phyloP scores from a whole-genome alignment of 1,284 basidiomycete genomes.

The Boletus smithii region DNA sequence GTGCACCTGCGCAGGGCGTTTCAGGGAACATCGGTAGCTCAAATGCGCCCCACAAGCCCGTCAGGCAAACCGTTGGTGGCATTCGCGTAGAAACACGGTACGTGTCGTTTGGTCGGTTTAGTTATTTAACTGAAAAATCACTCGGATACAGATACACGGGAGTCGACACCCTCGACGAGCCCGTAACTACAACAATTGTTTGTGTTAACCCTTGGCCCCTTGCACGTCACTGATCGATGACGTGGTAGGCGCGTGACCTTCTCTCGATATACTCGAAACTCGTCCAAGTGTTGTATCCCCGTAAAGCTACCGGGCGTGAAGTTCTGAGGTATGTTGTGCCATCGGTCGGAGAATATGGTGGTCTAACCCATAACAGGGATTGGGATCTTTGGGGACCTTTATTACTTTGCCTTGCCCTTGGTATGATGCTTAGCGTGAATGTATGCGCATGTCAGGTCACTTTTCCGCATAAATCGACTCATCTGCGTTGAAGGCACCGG shows the following conservation, averaged over 20 bases:
- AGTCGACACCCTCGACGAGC: constrained; percentile 87
- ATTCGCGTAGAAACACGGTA: constrained; percentile 84
- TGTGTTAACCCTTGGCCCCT: constrained; percentile 33
- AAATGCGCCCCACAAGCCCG: constrained; percentile 37
- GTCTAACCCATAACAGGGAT: constrained; percentile 51
- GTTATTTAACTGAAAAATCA: background rate
- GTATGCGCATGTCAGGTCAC: constrained; percentile 44
- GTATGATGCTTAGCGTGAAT: constrained; percentile 86
- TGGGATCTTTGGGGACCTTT: constrained; percentile 98
- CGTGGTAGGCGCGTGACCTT: constrained; percentile 75
- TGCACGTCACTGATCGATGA: constrained; percentile 10
- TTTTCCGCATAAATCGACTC: background rate
- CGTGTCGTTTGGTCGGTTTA: constrained; percentile 20
- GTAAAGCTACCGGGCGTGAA: constrained; percentile 70
- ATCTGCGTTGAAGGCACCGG: constrained; percentile 60
- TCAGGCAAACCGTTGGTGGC: constrained; percentile 73
- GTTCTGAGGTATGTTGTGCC: constrained; percentile 58
- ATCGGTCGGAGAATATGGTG: background rate
- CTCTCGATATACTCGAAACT: constrained; percentile 89
- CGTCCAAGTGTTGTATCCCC: constrained; percentile 88
- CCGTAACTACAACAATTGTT: constrained; percentile 85
- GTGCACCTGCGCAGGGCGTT: constrained; percentile 39
- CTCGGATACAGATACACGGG: constrained; percentile 62
- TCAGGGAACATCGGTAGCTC: constrained; percentile 73
- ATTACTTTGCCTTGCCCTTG: constrained; percentile 79